Percentiles rank a stretch among this genome's conserved stretches.
Evolutionary conservation across 371 early-diverging fungal species (phyloP).

Genomic region (Dichotomocladium elegans): DNA sequence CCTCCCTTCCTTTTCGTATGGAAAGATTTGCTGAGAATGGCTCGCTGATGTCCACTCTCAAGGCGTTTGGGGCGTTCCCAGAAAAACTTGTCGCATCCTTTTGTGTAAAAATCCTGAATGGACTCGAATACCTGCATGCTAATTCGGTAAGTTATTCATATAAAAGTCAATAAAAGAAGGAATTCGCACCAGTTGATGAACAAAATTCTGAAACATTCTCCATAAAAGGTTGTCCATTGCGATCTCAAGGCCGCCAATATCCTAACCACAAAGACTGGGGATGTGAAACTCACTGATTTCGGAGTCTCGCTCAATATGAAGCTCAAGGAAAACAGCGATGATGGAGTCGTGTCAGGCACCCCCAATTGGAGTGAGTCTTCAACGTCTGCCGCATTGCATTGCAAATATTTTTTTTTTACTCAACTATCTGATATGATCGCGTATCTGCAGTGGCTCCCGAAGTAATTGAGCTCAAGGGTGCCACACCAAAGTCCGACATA

Average conservation of each 20-base stretch:
- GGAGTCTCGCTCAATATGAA: constrained; percentile 87
- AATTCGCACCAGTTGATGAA: no score
- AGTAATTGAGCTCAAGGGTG: constrained; percentile 82
- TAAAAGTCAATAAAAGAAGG: no score
- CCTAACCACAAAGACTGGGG: constrained; percentile 89
- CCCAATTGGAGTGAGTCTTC: constrained; percentile 89
- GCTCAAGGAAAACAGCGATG: constrained; percentile 54
- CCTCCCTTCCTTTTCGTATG: no score
- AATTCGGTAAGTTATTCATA: constrained; percentile 42
- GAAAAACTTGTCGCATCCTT: constrained; percentile 92
- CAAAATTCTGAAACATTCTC: neutral
- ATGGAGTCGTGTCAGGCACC: constrained; percentile 77
- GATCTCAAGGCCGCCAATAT: constrained; percentile 98
- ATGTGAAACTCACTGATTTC: constrained; percentile 95
- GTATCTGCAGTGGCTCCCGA: constrained; percentile 98
- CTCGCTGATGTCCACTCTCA: constrained; percentile 82
- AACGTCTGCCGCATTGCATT: neutral
- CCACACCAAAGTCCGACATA: constrained; percentile 82
- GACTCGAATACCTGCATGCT: constrained; percentile 88
- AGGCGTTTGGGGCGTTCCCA: constrained; percentile 90
- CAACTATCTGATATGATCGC: no score
- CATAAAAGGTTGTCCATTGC: constrained; percentile 80
- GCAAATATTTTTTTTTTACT: no score
- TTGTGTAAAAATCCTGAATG: constrained; percentile 86
- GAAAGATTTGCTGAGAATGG: constrained; percentile 92